Evolutionary conservation across 441 rosid species (phyloP).

Genomic region (Daphne laureola): DNA sequence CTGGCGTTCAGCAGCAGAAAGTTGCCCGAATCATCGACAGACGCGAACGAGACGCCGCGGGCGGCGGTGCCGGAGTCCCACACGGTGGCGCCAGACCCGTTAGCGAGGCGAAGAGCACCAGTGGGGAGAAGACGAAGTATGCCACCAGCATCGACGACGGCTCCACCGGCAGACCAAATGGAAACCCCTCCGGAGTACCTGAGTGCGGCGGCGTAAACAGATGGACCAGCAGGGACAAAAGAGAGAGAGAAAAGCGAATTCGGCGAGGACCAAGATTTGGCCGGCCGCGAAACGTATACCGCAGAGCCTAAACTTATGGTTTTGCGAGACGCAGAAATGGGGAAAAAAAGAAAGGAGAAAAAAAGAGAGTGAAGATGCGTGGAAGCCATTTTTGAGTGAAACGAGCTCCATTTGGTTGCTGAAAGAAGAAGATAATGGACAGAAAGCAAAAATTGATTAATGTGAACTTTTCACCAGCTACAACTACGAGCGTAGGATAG

Average conservation of each 20-base stretch:
- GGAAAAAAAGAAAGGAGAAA: constrained; percentile 6
- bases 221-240: constrained; percentile 22
- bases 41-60: constrained; percentile 40
- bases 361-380: background rate
- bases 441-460: too few relatives aligned
- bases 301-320: constrained; percentile 28
- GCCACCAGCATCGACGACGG: constrained; percentile 42
- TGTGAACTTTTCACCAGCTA: too few relatives aligned
- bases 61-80: constrained; percentile 46
- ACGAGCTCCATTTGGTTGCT: too few relatives aligned
- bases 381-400: background rate
- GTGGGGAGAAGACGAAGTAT: constrained; percentile 30
- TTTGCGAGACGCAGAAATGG: constrained; percentile 4
- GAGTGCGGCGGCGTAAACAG: constrained; percentile 36
- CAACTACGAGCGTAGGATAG: too few relatives aligned
- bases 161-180: constrained; percentile 41
- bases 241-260: constrained; percentile 32
- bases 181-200: constrained; percentile 29
- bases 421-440: too few relatives aligned
- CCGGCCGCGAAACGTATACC: constrained; percentile 32
- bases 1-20: constrained; percentile 28
- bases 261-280: constrained; percentile 38
- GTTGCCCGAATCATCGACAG: constrained; percentile 55
- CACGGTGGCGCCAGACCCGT: constrained; percentile 43
- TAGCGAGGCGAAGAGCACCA: constrained; percentile 49